A percentile compares a stretch with the other conserved stretches of the same genome.
Evolutionary conservation across 2,329 filamentous ascomycete genomes (phyloP).

Genomic region (Gaeumannomyces sp.): DNA sequence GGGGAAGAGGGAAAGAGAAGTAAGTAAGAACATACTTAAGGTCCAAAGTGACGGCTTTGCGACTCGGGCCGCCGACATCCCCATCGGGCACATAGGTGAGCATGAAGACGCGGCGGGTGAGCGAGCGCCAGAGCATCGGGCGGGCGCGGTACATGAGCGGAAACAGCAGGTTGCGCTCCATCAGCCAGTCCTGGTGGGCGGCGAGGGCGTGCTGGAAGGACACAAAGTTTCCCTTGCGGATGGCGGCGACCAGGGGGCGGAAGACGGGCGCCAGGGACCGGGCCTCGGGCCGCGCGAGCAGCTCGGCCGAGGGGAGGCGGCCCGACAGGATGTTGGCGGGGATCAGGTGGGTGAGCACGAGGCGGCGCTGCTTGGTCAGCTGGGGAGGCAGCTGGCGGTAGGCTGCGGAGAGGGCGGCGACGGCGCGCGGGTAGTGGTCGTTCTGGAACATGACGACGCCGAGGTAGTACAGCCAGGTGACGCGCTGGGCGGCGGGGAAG

Average conservation of each 20-base stretch:
- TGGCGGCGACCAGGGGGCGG: conserved; percentile 63
- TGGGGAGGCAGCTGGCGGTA: conserved; percentile 60
- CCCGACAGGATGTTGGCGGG: conserved; percentile 78
- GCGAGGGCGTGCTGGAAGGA: conserved; percentile 66
- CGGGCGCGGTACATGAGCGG: conserved; percentile 72
- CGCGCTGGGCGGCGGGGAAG: conserved; percentile 80
- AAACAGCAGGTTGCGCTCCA: conserved; percentile 68
- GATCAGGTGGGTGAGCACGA: conserved; percentile 79
- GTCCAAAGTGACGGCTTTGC: conserved; percentile 67
- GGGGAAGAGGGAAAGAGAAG: not conserved
- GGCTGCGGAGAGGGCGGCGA: conserved; percentile 68
- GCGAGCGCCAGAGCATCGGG: conserved; percentile 75
- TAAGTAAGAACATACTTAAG: conserved; percentile 30
- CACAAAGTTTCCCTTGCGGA: conserved; percentile 68
- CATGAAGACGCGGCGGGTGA: conserved; percentile 72
- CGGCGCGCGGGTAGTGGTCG: conserved; percentile 73
- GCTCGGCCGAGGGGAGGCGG: conserved; percentile 63
- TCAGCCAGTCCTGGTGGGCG: conserved; percentile 63
- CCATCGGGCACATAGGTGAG: conserved; percentile 60
- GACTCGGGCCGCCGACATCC: conserved; percentile 33
- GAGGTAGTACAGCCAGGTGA: conserved; percentile 92
- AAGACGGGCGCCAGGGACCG: conserved; percentile 60
- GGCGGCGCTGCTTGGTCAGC: conserved; percentile 67
- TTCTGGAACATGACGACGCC: conserved; percentile 85
- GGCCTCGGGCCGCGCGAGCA: conserved; percentile 68